Evolutionary conservation across 2,329 filamentous ascomycete species (phyloP), one percentile per base, ranked within the genome.

Genomic region (Metarhizium robertsii): DNA sequence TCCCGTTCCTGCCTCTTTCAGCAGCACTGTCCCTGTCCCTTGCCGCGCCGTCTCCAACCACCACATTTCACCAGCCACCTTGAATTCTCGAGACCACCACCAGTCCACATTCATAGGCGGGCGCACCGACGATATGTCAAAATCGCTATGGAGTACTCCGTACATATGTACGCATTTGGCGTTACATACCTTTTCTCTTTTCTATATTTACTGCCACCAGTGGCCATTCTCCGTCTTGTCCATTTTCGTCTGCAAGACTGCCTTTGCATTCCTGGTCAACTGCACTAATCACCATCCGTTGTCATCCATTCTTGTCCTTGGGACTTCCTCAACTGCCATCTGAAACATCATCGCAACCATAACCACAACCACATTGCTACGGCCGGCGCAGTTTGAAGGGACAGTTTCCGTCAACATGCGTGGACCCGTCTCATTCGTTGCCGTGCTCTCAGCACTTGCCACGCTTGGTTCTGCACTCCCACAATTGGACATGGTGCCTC

Each of bases 391-490:
- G 20, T 14, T 30, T 6, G 20, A 13, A 18, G 25, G 25, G 11
- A 30, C 40, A 53, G 59, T 50, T 55, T 52, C 55, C 49, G 14
- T 53, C 64, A 64, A 61, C 53, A 71, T 72, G 70, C 69, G 66
- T 46, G 60, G 60, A 48, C 61, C 60, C 34, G 53, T 67, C 50
- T 58, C 65, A 32, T 45, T 71, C 36, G 54, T 69, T 52, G 55
- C 69, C 57, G 63, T 65, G 47, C 64, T 72, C 38, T 62, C 66
- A 20, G 61, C 64, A 46, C 64, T 60, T 53, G 58, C 66, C 49
- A 60, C 66, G 45, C 59, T 57, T 8, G 57, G 61, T 47, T 53
- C 61, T 50, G 65, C 68, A 7, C 62, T 71, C 2, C 69, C 69
- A 10, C 65, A 60, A 30, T 59, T 60, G 5, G 58, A 54, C 32